Evolutionary conservation across 805 yeast genomes (phyloP).

Genomic region (Yarrowia phangngaensis): DNA sequence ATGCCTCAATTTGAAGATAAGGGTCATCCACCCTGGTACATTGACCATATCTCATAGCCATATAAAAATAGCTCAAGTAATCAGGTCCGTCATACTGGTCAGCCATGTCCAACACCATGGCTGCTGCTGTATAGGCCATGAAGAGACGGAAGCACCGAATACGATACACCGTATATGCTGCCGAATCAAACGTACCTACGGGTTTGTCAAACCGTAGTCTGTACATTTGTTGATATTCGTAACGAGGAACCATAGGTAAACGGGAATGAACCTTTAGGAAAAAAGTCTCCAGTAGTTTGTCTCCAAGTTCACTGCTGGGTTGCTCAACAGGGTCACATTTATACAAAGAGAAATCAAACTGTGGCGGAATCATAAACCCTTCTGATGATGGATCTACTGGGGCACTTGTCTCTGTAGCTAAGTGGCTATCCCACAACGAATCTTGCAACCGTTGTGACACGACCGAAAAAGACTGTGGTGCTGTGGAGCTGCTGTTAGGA

Average conservation of each 20-base stretch:
- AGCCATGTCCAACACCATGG: constrained; percentile 13
- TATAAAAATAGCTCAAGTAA: constrained; percentile 52
- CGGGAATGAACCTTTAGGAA: constrained; percentile 29
- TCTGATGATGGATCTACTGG: constrained; percentile 16
- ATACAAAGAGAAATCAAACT: constrained; percentile 28
- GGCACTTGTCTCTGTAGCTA: constrained; percentile 3
- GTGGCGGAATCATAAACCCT: constrained; percentile 16
- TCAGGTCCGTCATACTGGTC: constrained; percentile 26
- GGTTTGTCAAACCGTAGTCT: constrained; percentile 28
- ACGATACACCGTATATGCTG: constrained; percentile 28
- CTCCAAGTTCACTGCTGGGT: constrained; percentile 30
- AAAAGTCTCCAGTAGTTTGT: constrained; percentile 29
- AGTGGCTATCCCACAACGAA: constrained; percentile 30
- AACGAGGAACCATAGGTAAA: constrained; percentile 31
- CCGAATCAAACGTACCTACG: constrained; percentile 28
- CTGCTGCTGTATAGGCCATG: constrained; percentile 29
- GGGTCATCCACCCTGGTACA: constrained; percentile 44
- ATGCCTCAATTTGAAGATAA: constrained; percentile 50
- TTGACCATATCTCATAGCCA: constrained; percentile 55
- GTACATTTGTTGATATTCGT: constrained; percentile 28
- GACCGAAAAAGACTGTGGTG: constrained; percentile 36
- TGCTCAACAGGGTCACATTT: constrained; percentile 29
- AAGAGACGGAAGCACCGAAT: constrained; percentile 30
- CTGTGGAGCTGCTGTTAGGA: constrained; percentile 29
- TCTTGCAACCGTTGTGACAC: constrained; percentile 34